Base-by-base conservation (phyloP, 768 basidiomycete species). In the Favolaschia claudopus region DNA sequence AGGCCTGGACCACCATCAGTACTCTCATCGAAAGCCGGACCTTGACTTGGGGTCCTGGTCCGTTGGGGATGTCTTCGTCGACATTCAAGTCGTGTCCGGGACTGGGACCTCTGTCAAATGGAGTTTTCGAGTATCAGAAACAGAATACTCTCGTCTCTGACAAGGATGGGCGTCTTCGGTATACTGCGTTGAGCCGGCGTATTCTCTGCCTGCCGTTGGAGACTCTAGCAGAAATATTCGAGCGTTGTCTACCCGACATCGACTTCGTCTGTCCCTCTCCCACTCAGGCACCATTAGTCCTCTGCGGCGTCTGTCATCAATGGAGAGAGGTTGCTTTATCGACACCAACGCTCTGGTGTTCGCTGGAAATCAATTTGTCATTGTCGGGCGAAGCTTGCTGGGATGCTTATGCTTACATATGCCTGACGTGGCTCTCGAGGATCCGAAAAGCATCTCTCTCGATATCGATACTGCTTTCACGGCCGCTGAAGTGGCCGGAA, bases 71-170 rank as follows among this genome's bases (percentile, higher is more conserved):
- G n/a, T n/a, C n/a, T n/a, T n/a, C n/a, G n/a, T n/a, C n/a, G n/a
- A n/a, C n/a, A n/a, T n/a, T n/a, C n/a, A n/a, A n/a, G n/a, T n/a
- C n/a, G n/a, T n/a, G n/a, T n/a, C n/a, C n/a, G n/a, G n/a, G n/a
- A n/a, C n/a, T n/a, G n/a, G n/a, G n/a, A n/a, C n/a, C 55, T 33
- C 55, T 48, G 17, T 56, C 55, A n/a, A 49, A 49, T 58, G 47
- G 40, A 44, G 20, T 7, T 1, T 48, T 48, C 36, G 28, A 50
- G 9, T 58, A 44, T 17, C 48, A 58, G 39, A 43, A 37, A 12
- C 56, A 58, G 28, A 20, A 50, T 27, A 29, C 24, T 4, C 29
- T 58, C 3, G 27, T 58, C 8, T 7, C 28, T 4, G 33, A 44
- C 40, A 7, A 27, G 25, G 1, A 49, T 14, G 56, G 56, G n/a